These are phyloP conservation scores for Backusella mclennaniae DNA, from an alignment of 192 early-diverging fungal species.

Conservation along the genomic window DNA sequence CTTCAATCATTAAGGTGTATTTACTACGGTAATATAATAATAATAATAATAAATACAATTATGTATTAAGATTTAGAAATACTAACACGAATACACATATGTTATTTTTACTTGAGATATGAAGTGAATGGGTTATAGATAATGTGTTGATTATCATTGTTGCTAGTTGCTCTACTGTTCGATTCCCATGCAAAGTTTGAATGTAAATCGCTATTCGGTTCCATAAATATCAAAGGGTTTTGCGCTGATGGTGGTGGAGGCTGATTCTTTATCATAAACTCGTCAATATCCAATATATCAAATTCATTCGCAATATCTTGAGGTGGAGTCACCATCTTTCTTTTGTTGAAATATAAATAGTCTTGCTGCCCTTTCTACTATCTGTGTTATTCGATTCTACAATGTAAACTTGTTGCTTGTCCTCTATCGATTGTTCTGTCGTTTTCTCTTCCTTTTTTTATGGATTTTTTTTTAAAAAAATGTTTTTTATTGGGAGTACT, in stretches of 20 bases:
- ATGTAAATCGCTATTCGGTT: not conserved
- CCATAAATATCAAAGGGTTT: not conserved
- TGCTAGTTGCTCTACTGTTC: not conserved
- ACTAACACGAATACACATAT: not conserved
- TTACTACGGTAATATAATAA: constrained; percentile 38
- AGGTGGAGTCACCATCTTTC: not conserved
- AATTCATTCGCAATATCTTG: not conserved
- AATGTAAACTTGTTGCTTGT: not conserved
- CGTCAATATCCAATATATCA: constrained; percentile 1
- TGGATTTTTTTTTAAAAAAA: not conserved
- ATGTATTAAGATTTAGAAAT: not conserved
- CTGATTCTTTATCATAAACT: not conserved
- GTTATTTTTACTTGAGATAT: not conserved
- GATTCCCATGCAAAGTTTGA: constrained; percentile 4
- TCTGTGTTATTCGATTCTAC: not conserved
- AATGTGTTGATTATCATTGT: not conserved
- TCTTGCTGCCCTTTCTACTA: not conserved
- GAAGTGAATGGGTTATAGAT: constrained; percentile 5
- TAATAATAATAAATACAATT: not conserved
- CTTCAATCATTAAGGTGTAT: constrained; percentile 59
- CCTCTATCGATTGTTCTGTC: not conserved
- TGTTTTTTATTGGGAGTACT: not conserved
- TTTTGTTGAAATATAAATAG: not conserved
- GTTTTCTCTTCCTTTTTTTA: not conserved
- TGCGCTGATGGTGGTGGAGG: not conserved